Evolutionary conservation across 1,139 yeast species (phyloP).

Genomic region (Hyphopichia wangnamkhiaoensis): DNA sequence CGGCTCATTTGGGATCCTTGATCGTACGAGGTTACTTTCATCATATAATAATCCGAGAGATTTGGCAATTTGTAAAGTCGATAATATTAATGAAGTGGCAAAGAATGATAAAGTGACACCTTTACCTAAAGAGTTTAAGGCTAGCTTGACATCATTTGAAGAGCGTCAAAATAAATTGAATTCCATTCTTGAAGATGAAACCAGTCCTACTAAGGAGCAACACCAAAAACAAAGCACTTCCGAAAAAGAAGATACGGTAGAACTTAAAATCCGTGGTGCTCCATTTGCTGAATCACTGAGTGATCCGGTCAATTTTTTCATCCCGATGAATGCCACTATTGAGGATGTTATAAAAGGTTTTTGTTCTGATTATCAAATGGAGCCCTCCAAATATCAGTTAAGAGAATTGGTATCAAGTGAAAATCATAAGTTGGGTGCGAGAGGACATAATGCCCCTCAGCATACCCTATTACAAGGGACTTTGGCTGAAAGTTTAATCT

Average conservation of each 20-base stretch:
- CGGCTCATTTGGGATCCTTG: conserved; percentile 71
- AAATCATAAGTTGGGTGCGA: conserved; percentile 1
- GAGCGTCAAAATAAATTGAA: conserved; percentile 13
- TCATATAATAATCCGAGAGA: conserved; percentile 68
- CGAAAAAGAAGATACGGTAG: conserved; percentile 8
- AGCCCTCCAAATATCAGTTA: conserved; percentile 25
- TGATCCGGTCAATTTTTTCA: conserved; percentile 6
- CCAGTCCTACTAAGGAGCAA: conserved; percentile 1
- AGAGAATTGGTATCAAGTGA: conserved; percentile 10
- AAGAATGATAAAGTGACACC: conserved; percentile 51
- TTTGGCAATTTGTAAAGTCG: conserved; percentile 56
- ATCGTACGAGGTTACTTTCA: conserved; percentile 51
- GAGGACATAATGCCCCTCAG: conserved; percentile 4
- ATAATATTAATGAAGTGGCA: conserved; percentile 32
- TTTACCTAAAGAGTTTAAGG: conserved; percentile 46
- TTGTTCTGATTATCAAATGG: conserved; percentile 31
- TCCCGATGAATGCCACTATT: conserved; percentile 20
- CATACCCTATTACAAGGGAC: conserved; percentile 10
- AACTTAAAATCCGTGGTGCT: conserved; percentile 10
- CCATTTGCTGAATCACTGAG: conserved; percentile 1
- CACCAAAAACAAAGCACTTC: background rate
- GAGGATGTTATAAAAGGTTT: conserved; percentile 35
- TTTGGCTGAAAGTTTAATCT: conserved; percentile 5
- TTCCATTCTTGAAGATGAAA: conserved; percentile 6
- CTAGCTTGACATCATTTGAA: conserved; percentile 21